Base-by-base conservation (phyloP, 371 early-diverging fungal species). In the Nematocida minor region DNA sequence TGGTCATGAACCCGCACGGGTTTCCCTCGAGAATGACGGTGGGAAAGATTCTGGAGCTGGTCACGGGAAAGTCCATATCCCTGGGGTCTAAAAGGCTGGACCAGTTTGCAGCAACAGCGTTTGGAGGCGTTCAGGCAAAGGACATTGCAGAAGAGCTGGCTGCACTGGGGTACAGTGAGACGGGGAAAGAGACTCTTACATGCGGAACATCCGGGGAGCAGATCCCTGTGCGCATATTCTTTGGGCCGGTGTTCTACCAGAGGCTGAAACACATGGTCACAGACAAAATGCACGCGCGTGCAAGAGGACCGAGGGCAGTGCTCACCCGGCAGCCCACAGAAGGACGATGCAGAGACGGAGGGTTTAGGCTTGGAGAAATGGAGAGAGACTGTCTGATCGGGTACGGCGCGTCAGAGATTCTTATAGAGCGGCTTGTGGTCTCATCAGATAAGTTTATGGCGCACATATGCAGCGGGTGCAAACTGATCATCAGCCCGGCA, bases 11-110 rank as follows among this genome's bases (percentile, higher is more conserved):
- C 87, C 99, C 99, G 36, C 98, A 98, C 87, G 98, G 96, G 82
- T 96, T 97, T 89, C 99, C 98, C 31, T 93, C 93, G 27, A 94
- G 98, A 87, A 99, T 99, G 98, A 99, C 98, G 27, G 96, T 99
- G 3, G 99, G 99, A 60, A 96, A 98, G 85, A 94, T 99, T 90
- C 92, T 98, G 83, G 98, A 99, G 86, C 83, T 94, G 67, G 83
- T 95, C 55, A 91, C 93, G 4, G 99, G 99, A 70, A 98, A 98
- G 85, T 96, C 96, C 9, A 57, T 40, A 3, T 18, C 64, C 7
- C 16, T n/a, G 16, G 77, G 77, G 32, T 60, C 62, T 32, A 49
- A 44, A 16, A 41, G 27, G 25, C 46, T 74, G 3, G 38, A 22
- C 0, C 25, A 44, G n/a, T 47, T 34, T 36, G 62, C 77, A 41